A percentile compares a stretch with the other conserved stretches of the same genome.
Conservation (phyloP, 192 early-diverging fungal species). For the Coemansia sp. region DNA sequence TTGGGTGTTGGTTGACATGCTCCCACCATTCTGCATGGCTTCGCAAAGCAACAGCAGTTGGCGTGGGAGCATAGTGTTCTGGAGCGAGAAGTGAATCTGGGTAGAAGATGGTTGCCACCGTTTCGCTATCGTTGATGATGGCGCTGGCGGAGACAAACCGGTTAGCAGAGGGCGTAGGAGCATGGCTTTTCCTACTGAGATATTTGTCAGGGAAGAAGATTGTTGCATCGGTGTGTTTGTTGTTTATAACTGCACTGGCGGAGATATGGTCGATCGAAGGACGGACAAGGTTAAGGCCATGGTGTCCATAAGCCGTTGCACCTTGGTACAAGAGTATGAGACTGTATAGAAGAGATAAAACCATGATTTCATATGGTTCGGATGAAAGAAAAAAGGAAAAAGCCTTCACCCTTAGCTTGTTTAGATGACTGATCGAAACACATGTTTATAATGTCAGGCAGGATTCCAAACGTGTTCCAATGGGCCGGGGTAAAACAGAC, state of each 20-base stretch:
- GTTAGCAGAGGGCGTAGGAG: not conserved
- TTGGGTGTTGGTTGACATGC: not conserved
- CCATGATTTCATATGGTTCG: not conserved
- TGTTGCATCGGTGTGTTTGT: not conserved
- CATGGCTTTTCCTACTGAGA: not conserved
- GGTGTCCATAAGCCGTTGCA: not conserved
- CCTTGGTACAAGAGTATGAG: too few relatives aligned
- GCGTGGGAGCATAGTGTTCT: not conserved
- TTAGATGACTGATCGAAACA: too few relatives aligned
- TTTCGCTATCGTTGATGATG: not conserved
- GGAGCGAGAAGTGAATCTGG: not conserved
- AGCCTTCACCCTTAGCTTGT: too few relatives aligned
- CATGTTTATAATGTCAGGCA: too few relatives aligned
- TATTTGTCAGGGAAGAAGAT: not conserved
- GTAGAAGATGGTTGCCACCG: not conserved
- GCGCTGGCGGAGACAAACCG: not conserved
- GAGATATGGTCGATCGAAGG: not conserved
- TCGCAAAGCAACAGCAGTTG: not conserved
- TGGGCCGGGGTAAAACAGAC: not conserved
- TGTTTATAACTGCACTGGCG: not conserved
- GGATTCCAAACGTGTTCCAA: too few relatives aligned
- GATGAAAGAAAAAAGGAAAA: not conserved
- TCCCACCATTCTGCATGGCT: not conserved
- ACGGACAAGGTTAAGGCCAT: not conserved
- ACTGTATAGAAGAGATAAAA: not conserved